phyloP scores from a whole-genome alignment of 495 filamentous ascomycete genomes.

The Neurospora sp. region DNA sequence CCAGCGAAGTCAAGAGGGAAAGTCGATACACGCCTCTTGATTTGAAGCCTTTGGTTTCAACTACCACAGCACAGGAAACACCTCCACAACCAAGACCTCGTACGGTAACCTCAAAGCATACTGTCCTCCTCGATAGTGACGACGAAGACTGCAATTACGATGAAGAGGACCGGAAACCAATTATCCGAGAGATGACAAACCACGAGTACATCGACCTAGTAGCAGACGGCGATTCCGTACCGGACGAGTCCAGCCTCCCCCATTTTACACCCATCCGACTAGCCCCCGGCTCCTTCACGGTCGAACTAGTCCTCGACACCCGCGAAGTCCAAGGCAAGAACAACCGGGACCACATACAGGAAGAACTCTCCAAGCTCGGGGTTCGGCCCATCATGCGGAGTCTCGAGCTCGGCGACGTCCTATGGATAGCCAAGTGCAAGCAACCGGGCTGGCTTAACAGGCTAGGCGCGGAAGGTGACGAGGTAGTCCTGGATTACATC shows the following conservation, averaged over 20 bases:
- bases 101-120: background rate
- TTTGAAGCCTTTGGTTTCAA: background rate
- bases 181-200: background rate
- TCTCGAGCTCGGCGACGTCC: slow-evolving; percentile 64
- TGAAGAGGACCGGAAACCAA: slow-evolving; percentile 2
- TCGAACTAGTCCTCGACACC: slow-evolving; percentile 65
- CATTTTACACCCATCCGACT: slow-evolving; percentile 51
- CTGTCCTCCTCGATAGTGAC: background rate
- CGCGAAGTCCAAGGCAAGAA: slow-evolving; percentile 70
- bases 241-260: slow-evolving; percentile 31
- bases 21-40: background rate
- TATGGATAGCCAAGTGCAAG: slow-evolving; percentile 71
- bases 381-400: slow-evolving; percentile 54
- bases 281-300: slow-evolving; percentile 54
- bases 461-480: slow-evolving; percentile 52
- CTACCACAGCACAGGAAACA: background rate
- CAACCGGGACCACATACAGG: slow-evolving; percentile 70
- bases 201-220: slow-evolving; percentile 29
- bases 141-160: slow-evolving; percentile 4
- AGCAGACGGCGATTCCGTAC: slow-evolving; percentile 25
- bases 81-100: background rate
- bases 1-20: background rate
- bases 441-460: slow-evolving; percentile 45
- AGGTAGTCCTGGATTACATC: slow-evolving; percentile 72
- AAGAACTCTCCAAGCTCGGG: slow-evolving; percentile 58